Evolutionary conservation across 2,329 filamentous ascomycete genomes (phyloP).

Genomic region (Cercospora beticola): DNA sequence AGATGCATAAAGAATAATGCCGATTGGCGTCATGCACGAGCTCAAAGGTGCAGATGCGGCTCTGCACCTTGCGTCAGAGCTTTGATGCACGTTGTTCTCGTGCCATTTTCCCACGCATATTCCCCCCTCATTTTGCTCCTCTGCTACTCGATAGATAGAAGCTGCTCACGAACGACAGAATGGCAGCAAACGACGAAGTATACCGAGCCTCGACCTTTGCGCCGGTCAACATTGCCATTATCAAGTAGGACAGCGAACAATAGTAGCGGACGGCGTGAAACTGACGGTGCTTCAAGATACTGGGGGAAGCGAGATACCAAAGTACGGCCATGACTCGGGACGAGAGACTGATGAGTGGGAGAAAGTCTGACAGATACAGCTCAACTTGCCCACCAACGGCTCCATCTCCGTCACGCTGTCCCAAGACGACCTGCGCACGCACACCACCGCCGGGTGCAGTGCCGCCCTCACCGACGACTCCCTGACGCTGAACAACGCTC

Average conservation of each 20-base stretch:
- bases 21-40: background rate
- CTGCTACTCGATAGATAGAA: background rate
- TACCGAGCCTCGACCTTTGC: slow-evolving; percentile 95
- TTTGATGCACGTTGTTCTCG: slow-evolving; percentile 1
- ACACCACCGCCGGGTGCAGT: slow-evolving; percentile 93
- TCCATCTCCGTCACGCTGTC: slow-evolving; percentile 96
- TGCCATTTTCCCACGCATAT: background rate
- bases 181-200: slow-evolving; percentile 54
- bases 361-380: slow-evolving; percentile 1
- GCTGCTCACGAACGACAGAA: background rate
- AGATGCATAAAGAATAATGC: slow-evolving; percentile 1
- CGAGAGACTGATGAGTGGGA: background rate
- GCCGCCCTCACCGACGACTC: slow-evolving; percentile 66
- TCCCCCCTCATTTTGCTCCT: background rate
- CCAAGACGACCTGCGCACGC: slow-evolving; percentile 87
- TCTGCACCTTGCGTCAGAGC: slow-evolving; percentile 2
- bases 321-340: slow-evolving; percentile 66
- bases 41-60: background rate
- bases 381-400: slow-evolving; percentile 93
- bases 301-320: slow-evolving; percentile 96
- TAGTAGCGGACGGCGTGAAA: slow-evolving; percentile 23
- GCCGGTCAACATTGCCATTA: slow-evolving; percentile 96
- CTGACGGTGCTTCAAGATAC: slow-evolving; percentile 54
- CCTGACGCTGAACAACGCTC: slow-evolving; percentile 78
- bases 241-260: slow-evolving; percentile 64